Conservation (phyloP, 2,329 filamentous ascomycete genomes). For the Fusarium subglutinans region DNA sequence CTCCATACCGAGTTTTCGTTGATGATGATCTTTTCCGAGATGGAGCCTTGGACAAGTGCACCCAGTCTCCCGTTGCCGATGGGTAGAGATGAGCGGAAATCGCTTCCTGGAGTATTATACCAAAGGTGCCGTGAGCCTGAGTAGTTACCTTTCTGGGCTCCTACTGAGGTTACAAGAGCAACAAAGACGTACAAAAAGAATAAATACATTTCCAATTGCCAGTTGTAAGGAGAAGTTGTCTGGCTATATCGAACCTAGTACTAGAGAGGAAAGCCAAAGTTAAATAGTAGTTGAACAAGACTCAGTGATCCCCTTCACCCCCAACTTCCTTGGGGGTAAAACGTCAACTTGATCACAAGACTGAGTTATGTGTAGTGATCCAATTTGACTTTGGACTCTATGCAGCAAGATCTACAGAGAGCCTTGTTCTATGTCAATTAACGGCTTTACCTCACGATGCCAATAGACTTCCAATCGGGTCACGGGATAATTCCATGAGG, state of each 20-base stretch:
- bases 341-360: not conserved
- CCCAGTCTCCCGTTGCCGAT: not conserved
- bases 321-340: not conserved
- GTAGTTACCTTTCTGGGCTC: accelerated
- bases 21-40: not conserved
- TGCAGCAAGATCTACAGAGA: not conserved
- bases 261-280: not conserved
- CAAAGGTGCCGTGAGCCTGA: not conserved
- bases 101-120: not conserved
- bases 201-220: not conserved
- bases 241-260: accelerated
- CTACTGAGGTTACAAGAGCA: not conserved
- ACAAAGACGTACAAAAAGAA: not conserved
- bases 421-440: not conserved
- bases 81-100: accelerated
- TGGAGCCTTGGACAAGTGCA: not conserved
- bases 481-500: too few species aligned
- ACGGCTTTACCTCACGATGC: accelerated
- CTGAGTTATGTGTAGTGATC: not conserved
- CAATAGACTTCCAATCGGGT: too few species aligned
- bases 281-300: not conserved
- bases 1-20: not conserved
- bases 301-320: not conserved
- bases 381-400: accelerated
- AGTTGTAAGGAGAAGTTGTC: not conserved